Conservation (phyloP, 371 early-diverging fungal genomes). For the Mucor lusitanicus region DNA sequence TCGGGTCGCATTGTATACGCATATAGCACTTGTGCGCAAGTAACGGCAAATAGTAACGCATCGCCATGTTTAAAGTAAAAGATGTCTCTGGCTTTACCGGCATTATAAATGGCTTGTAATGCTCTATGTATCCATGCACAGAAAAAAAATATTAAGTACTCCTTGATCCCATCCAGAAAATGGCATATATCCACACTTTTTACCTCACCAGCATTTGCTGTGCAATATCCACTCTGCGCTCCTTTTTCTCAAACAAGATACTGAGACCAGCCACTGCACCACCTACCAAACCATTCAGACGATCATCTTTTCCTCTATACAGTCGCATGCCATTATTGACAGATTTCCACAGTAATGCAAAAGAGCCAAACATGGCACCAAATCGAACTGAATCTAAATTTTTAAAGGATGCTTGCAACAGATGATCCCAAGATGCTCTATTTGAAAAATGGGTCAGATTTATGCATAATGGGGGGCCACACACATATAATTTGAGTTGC, state of each 20-base stretch:
- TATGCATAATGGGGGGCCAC: not conserved
- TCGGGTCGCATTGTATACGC: conserved; percentile 69
- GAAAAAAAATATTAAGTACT: no score
- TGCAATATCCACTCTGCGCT: conserved; percentile 63
- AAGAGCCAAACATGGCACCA: conserved; percentile 73
- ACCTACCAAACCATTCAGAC: conserved; percentile 60
- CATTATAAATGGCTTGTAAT: conserved; percentile 61
- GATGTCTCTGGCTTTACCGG: conserved; percentile 61
- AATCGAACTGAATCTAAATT: conserved; percentile 63
- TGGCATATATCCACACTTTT: not conserved
- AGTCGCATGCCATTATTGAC: conserved; percentile 68
- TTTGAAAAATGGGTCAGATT: not conserved
- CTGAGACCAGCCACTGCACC: conserved; percentile 63
- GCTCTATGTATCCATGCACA: conserved; percentile 41
- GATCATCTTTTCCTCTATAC: conserved; percentile 60
- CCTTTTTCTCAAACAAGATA: conserved; percentile 61
- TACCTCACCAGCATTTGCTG: conserved; percentile 65
- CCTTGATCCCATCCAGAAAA: not conserved
- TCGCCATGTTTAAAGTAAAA: conserved; percentile 69
- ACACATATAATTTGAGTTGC: not conserved
- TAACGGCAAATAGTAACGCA: conserved; percentile 60
- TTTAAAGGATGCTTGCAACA: conserved; percentile 50
- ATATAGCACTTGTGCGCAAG: conserved; percentile 64
- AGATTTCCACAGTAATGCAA: conserved; percentile 75
- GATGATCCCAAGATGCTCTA: conserved; percentile 46